Percentiles rank a stretch among this genome's conserved stretches.
Conservation (phyloP, 2,329 filamentous ascomycete species). For the Fonsecaea multimorphosa region DNA sequence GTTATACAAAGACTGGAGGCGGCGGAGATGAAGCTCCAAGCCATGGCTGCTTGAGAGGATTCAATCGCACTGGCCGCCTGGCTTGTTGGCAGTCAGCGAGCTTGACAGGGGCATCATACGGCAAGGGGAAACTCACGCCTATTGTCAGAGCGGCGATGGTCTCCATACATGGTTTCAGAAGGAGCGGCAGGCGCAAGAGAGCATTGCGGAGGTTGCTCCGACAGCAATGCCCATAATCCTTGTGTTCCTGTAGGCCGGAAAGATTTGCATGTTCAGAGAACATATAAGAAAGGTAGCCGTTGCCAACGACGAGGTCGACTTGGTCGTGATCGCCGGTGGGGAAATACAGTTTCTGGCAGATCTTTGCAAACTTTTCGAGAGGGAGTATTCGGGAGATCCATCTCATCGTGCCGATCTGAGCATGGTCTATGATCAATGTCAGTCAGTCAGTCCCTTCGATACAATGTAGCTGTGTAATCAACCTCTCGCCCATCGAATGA, state of each 20-base stretch:
- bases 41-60: constrained; percentile 42
- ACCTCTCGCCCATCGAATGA: constrained; percentile 47
- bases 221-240: constrained; percentile 41
- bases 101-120: no score
- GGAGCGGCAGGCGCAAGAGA: constrained; percentile 43
- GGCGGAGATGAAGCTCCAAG: constrained; percentile 49
- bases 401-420: constrained; percentile 38
- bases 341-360: constrained; percentile 48
- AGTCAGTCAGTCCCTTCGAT: neutral
- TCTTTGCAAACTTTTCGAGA: constrained; percentile 42
- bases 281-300: constrained; percentile 47
- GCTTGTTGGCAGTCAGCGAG: neutral
- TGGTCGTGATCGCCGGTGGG: constrained; percentile 44
- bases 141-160: constrained; percentile 46
- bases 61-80: constrained; percentile 39
- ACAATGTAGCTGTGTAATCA: constrained; percentile 1
- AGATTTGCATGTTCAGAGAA: constrained; percentile 45
- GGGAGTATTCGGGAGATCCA: constrained; percentile 47
- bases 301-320: constrained; percentile 47
- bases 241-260: constrained; percentile 38
- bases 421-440: constrained; percentile 39
- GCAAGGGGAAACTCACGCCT: constrained; percentile 39
- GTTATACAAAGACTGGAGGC: constrained; percentile 46
- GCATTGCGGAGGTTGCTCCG: constrained; percentile 41
- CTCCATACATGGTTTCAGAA: constrained; percentile 45